phyloP scores from a whole-genome alignment of 2,329 filamentous ascomycete species.

The Apiospora koreana region DNA sequence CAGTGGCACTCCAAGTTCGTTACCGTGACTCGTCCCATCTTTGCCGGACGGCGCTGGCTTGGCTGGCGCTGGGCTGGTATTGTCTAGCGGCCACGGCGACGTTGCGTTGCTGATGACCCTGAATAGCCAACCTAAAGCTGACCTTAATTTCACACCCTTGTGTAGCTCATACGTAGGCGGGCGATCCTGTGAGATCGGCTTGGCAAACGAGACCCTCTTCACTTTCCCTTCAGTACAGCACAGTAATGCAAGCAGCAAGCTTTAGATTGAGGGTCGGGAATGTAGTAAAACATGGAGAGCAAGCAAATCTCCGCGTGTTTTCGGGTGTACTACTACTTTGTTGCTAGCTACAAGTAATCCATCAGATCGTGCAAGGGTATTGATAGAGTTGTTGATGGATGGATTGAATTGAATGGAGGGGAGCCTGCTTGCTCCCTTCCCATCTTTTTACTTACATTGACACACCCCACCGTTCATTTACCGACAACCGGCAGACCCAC shows the following conservation, averaged over 20 bases:
- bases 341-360: too few relatives aligned
- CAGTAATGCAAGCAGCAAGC: not conserved
- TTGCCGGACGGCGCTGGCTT: not conserved
- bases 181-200: not conserved
- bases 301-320: not conserved
- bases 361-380: too few relatives aligned
- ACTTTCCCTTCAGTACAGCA: not conserved
- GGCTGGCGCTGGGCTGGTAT: not conserved
- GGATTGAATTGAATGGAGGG: not conserved
- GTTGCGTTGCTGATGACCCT: not conserved
- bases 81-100: not conserved
- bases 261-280: not conserved
- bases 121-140: not conserved
- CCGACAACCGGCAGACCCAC: not conserved
- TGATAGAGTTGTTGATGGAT: too few relatives aligned
- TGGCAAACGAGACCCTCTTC: not conserved
- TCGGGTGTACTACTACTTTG: not conserved
- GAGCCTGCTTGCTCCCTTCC: too few relatives aligned
- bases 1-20: not conserved
- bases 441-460: not conserved
- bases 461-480: constrained; percentile 7
- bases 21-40: constrained; percentile 1
- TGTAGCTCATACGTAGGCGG: not conserved
- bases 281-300: constrained; percentile 4
- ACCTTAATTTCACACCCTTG: constrained; percentile 9